Conservation (phyloP, 768 basidiomycete species). For the Amanita phalloides region DNA sequence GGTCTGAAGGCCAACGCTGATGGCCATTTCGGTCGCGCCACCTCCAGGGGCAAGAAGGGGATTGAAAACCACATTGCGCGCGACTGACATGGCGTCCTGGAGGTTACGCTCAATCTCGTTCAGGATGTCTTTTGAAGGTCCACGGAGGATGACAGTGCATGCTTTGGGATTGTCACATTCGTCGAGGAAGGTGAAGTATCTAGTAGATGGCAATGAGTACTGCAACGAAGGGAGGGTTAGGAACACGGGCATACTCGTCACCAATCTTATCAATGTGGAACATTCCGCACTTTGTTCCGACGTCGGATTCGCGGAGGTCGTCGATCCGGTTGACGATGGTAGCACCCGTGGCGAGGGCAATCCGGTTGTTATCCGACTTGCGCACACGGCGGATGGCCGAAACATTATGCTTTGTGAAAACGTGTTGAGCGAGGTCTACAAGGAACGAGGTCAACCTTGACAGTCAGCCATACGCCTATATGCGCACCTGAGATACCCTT, state of each 20-base stretch:
- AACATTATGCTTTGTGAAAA: slow-evolving; percentile 78
- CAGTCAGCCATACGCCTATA: slow-evolving; percentile 7
- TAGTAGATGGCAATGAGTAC: slow-evolving; percentile 14
- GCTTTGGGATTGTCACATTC: slow-evolving; percentile 88
- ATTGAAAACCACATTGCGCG: slow-evolving; percentile 94
- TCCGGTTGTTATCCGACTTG: slow-evolving; percentile 98
- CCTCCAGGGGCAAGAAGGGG: slow-evolving; percentile 91
- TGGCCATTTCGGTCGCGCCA: slow-evolving; percentile 97
- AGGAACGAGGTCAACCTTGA: too few species aligned
- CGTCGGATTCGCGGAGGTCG: slow-evolving; percentile 83
- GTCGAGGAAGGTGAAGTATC: slow-evolving; percentile 97
- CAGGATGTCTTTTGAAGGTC: slow-evolving; percentile 95
- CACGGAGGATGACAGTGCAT: slow-evolving; percentile 95
- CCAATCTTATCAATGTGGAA: slow-evolving; percentile 97
- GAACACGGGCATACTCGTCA: slow-evolving; percentile 57
- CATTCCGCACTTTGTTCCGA: slow-evolving; percentile 91
- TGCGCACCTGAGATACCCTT: slow-evolving; percentile 89
- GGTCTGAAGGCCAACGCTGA: slow-evolving; percentile 76
- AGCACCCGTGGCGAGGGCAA: slow-evolving; percentile 90
- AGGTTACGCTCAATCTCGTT: slow-evolving; percentile 98
- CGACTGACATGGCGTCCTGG: slow-evolving; percentile 95
- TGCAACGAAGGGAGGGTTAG: not conserved
- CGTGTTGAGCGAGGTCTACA: slow-evolving; percentile 80
- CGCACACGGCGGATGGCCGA: slow-evolving; percentile 95
- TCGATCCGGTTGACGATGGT: slow-evolving; percentile 97